These are phyloP conservation scores for Chrysophaeum taylorii DNA, from an alignment of 352 stramenopile genomes.

Conservation along the genomic window DNA sequence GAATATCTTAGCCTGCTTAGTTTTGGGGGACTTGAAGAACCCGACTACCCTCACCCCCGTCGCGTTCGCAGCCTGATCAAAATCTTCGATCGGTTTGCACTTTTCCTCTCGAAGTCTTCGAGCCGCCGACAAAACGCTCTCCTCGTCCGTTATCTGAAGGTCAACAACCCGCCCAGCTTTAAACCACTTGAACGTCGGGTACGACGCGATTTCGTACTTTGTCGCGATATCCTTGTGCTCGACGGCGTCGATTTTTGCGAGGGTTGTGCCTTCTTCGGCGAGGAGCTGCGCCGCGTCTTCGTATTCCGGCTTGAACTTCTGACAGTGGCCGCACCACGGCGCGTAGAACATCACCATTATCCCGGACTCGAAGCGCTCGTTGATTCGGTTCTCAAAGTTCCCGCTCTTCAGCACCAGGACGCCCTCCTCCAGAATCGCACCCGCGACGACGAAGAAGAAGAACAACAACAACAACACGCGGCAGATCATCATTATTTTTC, in stretches of 20 bases:
- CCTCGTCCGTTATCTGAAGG: background rate
- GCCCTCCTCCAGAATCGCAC: background rate
- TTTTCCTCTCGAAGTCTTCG: background rate
- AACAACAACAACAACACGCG: background rate
- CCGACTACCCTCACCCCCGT: background rate
- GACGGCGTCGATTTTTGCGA: constrained; percentile 74
- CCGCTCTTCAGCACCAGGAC: background rate
- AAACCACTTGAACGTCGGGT: constrained; percentile 82
- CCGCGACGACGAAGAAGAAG: background rate
- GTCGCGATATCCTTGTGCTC: constrained; percentile 60
- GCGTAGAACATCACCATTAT: constrained; percentile 74
- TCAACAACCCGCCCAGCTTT: background rate
- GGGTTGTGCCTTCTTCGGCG: constrained; percentile 54
- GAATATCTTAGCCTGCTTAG: background rate
- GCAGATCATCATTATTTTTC: background rate
- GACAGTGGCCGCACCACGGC: constrained; percentile 78
- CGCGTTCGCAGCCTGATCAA: background rate
- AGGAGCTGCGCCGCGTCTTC: constrained; percentile 50
- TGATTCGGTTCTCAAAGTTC: constrained; percentile 52
- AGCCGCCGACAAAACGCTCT: background rate
- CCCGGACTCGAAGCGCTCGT: constrained; percentile 28
- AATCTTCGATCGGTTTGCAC: background rate
- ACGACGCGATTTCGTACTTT: constrained; percentile 65
- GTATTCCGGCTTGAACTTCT: constrained; percentile 69
- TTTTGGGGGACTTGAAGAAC: background rate